phyloP scores from a whole-genome alignment of 805 yeast species.

The Hanseniaspora valbyensis region DNA sequence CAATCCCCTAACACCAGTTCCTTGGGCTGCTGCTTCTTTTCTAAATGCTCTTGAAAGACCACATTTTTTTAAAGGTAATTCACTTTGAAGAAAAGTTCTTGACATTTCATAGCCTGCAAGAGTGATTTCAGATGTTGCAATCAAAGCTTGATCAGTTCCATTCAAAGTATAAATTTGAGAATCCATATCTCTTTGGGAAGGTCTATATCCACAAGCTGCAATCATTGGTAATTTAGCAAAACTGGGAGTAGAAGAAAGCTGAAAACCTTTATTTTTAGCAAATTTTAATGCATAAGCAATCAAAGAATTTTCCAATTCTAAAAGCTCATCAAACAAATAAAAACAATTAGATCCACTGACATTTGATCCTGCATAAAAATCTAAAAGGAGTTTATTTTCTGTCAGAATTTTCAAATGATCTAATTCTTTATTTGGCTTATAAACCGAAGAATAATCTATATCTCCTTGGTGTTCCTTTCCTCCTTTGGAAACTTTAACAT shows the following conservation, averaged over 20 bases:
- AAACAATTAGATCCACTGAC: slow-evolving; percentile 80
- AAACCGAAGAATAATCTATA: slow-evolving; percentile 14
- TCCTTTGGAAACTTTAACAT: not conserved
- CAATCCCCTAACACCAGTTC: slow-evolving; percentile 80
- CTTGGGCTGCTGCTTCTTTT: slow-evolving; percentile 96
- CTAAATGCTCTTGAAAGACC: slow-evolving; percentile 82
- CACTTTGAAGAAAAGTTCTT: slow-evolving; percentile 26
- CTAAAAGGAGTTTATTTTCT: slow-evolving; percentile 47
- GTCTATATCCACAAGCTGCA: slow-evolving; percentile 87
- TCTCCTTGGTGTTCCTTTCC: slow-evolving; percentile 9
- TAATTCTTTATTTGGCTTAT: slow-evolving; percentile 22
- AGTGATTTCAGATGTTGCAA: slow-evolving; percentile 95
- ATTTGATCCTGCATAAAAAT: slow-evolving; percentile 58
- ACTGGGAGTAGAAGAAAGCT: slow-evolving; percentile 70
- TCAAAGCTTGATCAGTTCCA: slow-evolving; percentile 38
- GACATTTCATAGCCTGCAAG: slow-evolving; percentile 68
- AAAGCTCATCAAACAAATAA: slow-evolving; percentile 74
- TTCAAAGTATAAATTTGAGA: slow-evolving; percentile 64
- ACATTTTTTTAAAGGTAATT: slow-evolving; percentile 49
- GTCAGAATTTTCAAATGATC: slow-evolving; percentile 70
- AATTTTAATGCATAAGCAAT: slow-evolving; percentile 61
- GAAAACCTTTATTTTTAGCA: slow-evolving; percentile 60
- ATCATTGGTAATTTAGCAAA: slow-evolving; percentile 68
- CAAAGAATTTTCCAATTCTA: slow-evolving; percentile 78
- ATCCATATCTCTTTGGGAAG: slow-evolving; percentile 78